Base-by-base conservation (phyloP, 495 filamentous ascomycete species). In the Penicillium lagena region DNA sequence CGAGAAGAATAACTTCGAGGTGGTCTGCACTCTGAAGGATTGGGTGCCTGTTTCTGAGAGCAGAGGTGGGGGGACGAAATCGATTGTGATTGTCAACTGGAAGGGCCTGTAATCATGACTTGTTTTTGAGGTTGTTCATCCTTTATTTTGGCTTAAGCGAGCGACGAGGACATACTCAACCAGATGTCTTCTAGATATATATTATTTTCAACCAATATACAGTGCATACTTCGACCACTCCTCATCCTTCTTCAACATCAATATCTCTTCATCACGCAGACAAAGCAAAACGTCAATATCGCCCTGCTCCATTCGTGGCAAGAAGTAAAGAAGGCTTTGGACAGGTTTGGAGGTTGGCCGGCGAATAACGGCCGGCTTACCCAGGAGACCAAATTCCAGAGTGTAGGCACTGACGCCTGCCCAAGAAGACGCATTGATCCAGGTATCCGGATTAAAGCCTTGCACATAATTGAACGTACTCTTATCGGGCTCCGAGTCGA, bases 231-330 rank as follows among this genome's bases (percentile, higher is more conserved):
- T 52, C 7, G 15, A 43, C 48, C 64, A 71, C 22, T 63, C 55
- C 43, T 45, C 42, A 60, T 77, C 67, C 9, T 8, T 47, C 43
- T 43, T 65, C 50, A 77, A 43, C 9, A 40, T 50, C 36, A 51
- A 42, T 43, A 72, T 51, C 43, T 76, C 73, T 35, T 62, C 62
- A 22, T 71, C 60, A 27, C 55, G 60, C 49, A 77, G 59, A 54
- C 72, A 75, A 7, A 75, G 29, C 17, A 49, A 54, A 12, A 68
- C 52, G 32, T 52, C 60, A 41, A 72, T 58, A 42, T 71, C 64
- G 8, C 70, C 71, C 15, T 63, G 52, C 36, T 44, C 43, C 27
- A 46, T 46, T 48, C 54, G 64, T 1, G 71, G 64, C 60, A 70
- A 56, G 22, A 75, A 52, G 49, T 73, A 74, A 9, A 69, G 37